These are phyloP conservation scores for Pinus tabuliformis DNA, from an alignment of 75 land plant genomes.

Conservation along the genomic window DNA sequence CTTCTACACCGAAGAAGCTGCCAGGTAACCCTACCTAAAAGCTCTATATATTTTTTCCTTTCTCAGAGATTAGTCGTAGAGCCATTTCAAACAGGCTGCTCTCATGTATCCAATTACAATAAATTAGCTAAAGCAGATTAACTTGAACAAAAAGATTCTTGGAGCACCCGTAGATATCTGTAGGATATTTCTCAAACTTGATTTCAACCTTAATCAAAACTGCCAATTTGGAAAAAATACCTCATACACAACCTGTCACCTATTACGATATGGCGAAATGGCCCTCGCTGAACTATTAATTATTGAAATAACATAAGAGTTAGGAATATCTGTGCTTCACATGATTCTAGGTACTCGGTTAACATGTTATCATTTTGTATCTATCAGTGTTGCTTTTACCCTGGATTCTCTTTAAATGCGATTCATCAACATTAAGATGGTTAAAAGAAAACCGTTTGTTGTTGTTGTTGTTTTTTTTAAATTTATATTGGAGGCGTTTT, in stretches of 20 bases:
- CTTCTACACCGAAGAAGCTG: constrained; percentile 67
- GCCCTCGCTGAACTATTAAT: too few relatives aligned
- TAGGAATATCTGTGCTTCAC: too few relatives aligned
- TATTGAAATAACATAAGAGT: too few relatives aligned
- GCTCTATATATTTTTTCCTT: background rate
- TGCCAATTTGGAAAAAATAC: background rate
- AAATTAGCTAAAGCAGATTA: background rate
- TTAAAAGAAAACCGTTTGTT: background rate
- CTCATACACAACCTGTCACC: background rate
- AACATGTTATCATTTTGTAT: too few relatives aligned
- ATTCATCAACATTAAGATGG: background rate
- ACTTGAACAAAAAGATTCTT: background rate
- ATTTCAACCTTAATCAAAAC: background rate
- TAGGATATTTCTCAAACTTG: background rate
- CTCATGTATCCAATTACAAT: background rate
- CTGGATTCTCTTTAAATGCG: too few relatives aligned
- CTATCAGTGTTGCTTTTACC: too few relatives aligned
- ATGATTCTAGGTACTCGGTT: too few relatives aligned
- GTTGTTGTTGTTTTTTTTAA: too few relatives aligned
- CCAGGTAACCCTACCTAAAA: constrained; percentile 37
- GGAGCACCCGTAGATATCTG: background rate
- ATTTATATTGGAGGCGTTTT: too few relatives aligned
- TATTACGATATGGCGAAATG: too few relatives aligned
- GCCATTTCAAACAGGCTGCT: too few relatives aligned
- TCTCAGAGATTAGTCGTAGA: background rate